Evolutionary conservation across 1,139 yeast species (phyloP).

Genomic region (Eremothecium gossypii): DNA sequence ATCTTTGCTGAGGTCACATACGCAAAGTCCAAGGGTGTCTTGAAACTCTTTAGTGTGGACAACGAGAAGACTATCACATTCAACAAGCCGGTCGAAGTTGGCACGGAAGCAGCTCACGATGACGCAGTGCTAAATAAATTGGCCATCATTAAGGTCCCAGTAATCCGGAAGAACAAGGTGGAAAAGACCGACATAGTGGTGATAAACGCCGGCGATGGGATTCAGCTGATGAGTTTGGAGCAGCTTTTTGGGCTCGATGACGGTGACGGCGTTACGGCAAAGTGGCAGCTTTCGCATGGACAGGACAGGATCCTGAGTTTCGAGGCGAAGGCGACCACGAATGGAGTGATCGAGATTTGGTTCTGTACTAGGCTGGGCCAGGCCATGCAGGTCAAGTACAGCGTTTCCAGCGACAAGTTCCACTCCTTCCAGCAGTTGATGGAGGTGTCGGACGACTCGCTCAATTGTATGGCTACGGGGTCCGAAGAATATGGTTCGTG

Average conservation of each 20-base stretch:
- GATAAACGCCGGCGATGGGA: slow-evolving; percentile 13
- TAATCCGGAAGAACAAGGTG: slow-evolving; percentile 2
- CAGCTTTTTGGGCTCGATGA: slow-evolving; percentile 2
- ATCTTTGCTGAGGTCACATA: background rate
- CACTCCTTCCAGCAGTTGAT: background rate
- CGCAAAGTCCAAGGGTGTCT: background rate
- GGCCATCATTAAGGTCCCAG: slow-evolving; percentile 6
- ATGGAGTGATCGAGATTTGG: slow-evolving; percentile 10
- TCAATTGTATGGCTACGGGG: slow-evolving; percentile 7
- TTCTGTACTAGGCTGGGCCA: slow-evolving; percentile 14
- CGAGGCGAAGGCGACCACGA: slow-evolving; percentile 11
- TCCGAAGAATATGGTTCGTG: slow-evolving; percentile 1
- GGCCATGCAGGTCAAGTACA: slow-evolving; percentile 10
- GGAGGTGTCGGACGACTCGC: slow-evolving; percentile 6
- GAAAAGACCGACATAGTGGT: slow-evolving; percentile 9
- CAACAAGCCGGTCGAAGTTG: background rate
- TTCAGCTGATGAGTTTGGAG: slow-evolving; percentile 11
- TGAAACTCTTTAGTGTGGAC: background rate
- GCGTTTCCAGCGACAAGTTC: slow-evolving; percentile 8
- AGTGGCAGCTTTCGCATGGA: slow-evolving; percentile 12
- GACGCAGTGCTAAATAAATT: slow-evolving; percentile 3
- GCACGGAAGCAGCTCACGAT: background rate
- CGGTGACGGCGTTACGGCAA: background rate
- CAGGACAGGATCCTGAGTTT: slow-evolving; percentile 13
- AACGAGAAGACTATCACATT: slow-evolving; percentile 1